These are phyloP conservation scores for Pouteria glomerata DNA, from an alignment of 148 eudicot species.

Conservation along the genomic window DNA sequence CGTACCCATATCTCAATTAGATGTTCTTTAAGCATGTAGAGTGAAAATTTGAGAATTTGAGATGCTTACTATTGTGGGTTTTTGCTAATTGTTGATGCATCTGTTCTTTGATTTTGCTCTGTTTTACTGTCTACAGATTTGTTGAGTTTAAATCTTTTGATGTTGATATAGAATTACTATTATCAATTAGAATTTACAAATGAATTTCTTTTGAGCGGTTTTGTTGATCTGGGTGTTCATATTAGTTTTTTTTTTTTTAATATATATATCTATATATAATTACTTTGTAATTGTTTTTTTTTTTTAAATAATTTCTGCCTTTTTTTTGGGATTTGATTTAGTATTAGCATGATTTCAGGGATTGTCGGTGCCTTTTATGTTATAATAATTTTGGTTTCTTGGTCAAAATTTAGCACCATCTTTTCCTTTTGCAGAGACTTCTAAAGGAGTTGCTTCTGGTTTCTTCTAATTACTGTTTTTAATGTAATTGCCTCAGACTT, in stretches of 20 bases:
- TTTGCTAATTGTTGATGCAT: slow-evolving; percentile 11
- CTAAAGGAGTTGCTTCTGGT: background rate
- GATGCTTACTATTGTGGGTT: too few species aligned
- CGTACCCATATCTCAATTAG: slow-evolving; percentile 6
- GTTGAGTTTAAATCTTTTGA: slow-evolving; percentile 1
- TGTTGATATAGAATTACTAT: too few species aligned
- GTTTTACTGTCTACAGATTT: slow-evolving; percentile 8
- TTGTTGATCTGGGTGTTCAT: slow-evolving; percentile 9
- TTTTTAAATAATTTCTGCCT: too few species aligned
- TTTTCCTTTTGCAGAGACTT: background rate
- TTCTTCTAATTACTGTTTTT: background rate
- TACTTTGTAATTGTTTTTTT: background rate
- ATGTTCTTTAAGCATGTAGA: slow-evolving; percentile 3
- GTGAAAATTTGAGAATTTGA: slow-evolving; percentile 8
- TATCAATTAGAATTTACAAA: background rate
- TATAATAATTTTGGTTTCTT: background rate
- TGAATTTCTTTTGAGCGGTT: background rate
- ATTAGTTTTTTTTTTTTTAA: too few species aligned
- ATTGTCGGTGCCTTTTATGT: background rate
- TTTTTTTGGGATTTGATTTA: slow-evolving; percentile 3
- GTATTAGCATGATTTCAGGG: background rate
- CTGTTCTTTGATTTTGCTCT: slow-evolving; percentile 14
- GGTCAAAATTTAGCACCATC: background rate
- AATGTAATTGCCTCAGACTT: slow-evolving; percentile 2
- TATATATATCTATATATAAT: background rate